Conservation (phyloP, 495 filamentous ascomycete genomes). For the Tuber brumale region DNA sequence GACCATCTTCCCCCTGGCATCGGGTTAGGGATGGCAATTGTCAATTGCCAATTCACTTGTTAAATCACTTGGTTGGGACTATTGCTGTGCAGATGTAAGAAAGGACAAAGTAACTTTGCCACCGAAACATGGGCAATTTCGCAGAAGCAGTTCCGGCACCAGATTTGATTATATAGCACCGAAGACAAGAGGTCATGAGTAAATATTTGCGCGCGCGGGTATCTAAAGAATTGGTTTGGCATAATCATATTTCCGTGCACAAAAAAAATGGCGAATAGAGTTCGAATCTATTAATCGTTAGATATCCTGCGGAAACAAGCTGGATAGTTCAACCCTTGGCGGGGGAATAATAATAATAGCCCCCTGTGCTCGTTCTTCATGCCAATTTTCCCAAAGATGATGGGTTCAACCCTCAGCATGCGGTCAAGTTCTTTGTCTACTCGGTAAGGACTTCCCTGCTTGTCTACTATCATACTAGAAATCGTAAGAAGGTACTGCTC, state of each 20-base stretch:
- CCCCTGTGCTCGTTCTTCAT: neutral
- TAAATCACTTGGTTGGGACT: constrained; percentile 50
- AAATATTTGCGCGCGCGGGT: neutral
- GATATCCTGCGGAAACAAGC: neutral
- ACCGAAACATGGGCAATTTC: neutral
- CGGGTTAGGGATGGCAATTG: constrained; percentile 61
- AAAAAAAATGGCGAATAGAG: neutral
- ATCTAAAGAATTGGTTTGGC: neutral
- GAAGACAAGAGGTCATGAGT: neutral
- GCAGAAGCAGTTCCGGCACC: neutral
- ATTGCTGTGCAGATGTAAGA: constrained; percentile 52
- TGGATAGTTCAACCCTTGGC: neutral
- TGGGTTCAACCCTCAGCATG: neutral
- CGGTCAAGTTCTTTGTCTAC: neutral
- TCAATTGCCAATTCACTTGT: constrained; percentile 62
- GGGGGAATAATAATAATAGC: neutral
- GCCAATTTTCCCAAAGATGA: neutral
- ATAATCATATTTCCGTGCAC: neutral
- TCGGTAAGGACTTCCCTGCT: neutral
- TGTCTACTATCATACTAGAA: neutral
- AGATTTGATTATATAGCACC: neutral
- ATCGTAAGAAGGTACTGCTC: neutral
- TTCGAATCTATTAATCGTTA: neutral
- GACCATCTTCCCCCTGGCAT: constrained; percentile 55
- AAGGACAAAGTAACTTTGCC: constrained; percentile 47